Percentiles rank a stretch among this genome's conserved stretches.
Conservation (phyloP, 805 yeast species). For the Yarrowia alimentaria region DNA sequence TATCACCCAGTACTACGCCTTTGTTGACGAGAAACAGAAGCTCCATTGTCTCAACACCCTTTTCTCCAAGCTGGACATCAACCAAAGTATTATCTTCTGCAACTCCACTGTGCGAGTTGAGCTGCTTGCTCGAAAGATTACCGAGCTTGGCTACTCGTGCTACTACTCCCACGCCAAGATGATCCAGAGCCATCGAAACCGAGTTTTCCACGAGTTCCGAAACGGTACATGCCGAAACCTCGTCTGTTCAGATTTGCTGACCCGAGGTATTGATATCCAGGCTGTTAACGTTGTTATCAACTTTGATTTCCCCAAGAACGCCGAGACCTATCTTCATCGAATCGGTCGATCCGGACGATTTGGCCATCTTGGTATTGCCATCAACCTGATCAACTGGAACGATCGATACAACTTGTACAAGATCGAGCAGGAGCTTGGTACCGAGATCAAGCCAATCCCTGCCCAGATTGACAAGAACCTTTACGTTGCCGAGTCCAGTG, state of each 20-base stretch:
- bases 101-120: conserved; percentile 96
- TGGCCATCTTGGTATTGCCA: conserved; percentile 97
- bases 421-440: conserved; percentile 95
- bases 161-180: conserved; percentile 95
- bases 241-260: conserved; percentile 92
- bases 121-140: conserved; percentile 89
- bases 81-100: conserved; percentile 95
- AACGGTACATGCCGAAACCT: conserved; percentile 96
- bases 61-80: conserved; percentile 89
- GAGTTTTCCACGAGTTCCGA: conserved; percentile 97
- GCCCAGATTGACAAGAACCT: conserved; percentile 83
- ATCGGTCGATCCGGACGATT: conserved; percentile 99
- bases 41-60: conserved; percentile 93
- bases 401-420: conserved; percentile 91
- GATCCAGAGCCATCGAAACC: conserved; percentile 96
- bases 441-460: conserved; percentile 96
- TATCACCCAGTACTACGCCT: conserved; percentile 97
- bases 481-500: conserved; percentile 66
- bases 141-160: conserved; percentile 95
- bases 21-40: conserved; percentile 94
- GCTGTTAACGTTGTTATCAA: conserved; percentile 98
- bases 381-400: conserved; percentile 93
- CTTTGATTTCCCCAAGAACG: conserved; percentile 97
- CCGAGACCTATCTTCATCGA: conserved; percentile 96
- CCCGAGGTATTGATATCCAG: conserved; percentile 98